Base-by-base conservation (phyloP, 192 early-diverging fungal species). In the Backusella circina region DNA sequence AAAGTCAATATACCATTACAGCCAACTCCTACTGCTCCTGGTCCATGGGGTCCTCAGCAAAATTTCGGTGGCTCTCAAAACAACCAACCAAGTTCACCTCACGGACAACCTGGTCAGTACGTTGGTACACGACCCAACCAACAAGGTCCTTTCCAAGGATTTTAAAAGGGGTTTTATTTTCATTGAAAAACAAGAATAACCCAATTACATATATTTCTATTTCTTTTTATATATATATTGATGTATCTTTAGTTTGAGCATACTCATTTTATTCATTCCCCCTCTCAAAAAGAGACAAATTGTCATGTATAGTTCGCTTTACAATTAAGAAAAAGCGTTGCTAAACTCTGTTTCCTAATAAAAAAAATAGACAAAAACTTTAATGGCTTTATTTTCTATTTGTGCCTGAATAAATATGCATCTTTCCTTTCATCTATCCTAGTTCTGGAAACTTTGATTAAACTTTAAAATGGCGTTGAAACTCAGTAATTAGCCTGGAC, bases 41-140 rank as follows among this genome's bases (percentile, higher is more conserved):
- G 73, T 28, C 73, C 73, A 31, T 74, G 73, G 73, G 73, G 73
- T 31, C 61, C 61, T 44, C 73, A 74, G 30, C 73, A 74, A 44
- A 74, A 74, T 30, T 74, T 44, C 31, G 37, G 69, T 70, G 32
- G 50, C 30, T n/a, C 71, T 37, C 71, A 73, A 73, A 51, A 32
- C 15, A 51, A 73, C 15, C 47, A 73, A 36, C 51, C 51, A 26
- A 61, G 33, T 68, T 68, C 67, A 35, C 65, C 65, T 36, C 30
- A 33, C 16, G 65, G 65, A 9, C 31, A 35, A 33, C 65, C 65
- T 35, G 67, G 67, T 12, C 67, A 68, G 21, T 68, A 68, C 23
- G 67, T 36, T 68, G 36, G 32, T 16, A 51, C 71, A 57, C 37
- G 54, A 28, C 54, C 54, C 54, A 61, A 32, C 32, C 32, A 68